phyloP scores from a whole-genome alignment of 371 early-diverging fungal genomes.

The Syncephalastrum monosporum region DNA sequence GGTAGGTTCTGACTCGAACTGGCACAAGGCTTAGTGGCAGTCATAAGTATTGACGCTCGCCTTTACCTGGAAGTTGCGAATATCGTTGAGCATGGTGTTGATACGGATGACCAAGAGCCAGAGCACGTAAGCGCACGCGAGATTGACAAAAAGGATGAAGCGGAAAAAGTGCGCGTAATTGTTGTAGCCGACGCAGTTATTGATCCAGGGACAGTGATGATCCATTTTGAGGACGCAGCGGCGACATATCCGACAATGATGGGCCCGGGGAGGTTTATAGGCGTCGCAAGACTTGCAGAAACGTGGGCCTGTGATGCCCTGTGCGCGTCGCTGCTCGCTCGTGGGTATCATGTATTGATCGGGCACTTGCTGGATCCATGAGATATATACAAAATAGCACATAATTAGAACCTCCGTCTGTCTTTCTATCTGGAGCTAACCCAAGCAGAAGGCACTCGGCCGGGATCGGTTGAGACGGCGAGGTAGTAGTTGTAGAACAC shows the following conservation, averaged over 20 bases:
- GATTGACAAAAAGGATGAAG: slow-evolving; percentile 71
- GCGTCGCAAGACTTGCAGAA: slow-evolving; percentile 72
- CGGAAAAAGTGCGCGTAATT: slow-evolving; percentile 90
- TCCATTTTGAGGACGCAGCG: slow-evolving; percentile 90
- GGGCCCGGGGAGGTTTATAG: slow-evolving; percentile 80
- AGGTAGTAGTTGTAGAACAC: slow-evolving; percentile 82
- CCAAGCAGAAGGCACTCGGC: slow-evolving; percentile 71
- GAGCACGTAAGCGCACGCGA: slow-evolving; percentile 53
- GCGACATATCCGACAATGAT: slow-evolving; percentile 81
- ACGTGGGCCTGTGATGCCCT: slow-evolving; percentile 53
- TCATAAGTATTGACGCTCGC: neutral
- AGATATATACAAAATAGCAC: neutral
- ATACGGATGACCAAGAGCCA: slow-evolving; percentile 31
- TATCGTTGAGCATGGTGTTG: slow-evolving; percentile 31
- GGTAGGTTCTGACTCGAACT: slow-evolving; percentile 57
- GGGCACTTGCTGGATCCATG: neutral
- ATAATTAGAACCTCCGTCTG: neutral
- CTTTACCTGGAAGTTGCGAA: slow-evolving; percentile 34
- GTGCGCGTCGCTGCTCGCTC: slow-evolving; percentile 11
- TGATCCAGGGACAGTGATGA: slow-evolving; percentile 97
- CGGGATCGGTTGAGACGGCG: slow-evolving; percentile 77
- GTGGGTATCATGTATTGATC: slow-evolving; percentile 6
- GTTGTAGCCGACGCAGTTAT: slow-evolving; percentile 91
- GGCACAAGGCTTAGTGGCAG: neutral
- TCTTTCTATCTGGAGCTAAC: slow-evolving; percentile 39